phyloP scores from a whole-genome alignment of 2,329 filamentous ascomycete species.

The Fusarium humuli region DNA sequence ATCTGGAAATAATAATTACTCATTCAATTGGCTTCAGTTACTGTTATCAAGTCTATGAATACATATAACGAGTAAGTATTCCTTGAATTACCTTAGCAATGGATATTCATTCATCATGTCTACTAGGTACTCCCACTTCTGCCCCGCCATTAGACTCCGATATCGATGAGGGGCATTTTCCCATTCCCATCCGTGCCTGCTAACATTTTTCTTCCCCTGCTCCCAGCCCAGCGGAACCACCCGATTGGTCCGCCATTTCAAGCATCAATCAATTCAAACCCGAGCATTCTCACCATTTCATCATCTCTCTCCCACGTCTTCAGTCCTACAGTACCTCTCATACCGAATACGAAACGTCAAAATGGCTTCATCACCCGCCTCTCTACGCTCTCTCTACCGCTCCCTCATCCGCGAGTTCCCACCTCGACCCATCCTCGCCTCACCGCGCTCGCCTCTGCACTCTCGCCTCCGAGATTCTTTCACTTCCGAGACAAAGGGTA shows the following conservation, averaged over 20 bases:
- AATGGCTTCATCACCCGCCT: constrained; percentile 57
- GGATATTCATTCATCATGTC: background rate
- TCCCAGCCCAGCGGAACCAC: constrained; percentile 6
- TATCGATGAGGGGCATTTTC: constrained; percentile 38
- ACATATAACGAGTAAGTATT: background rate
- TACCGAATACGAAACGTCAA: background rate
- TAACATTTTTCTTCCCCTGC: constrained; percentile 36
- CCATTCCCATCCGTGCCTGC: background rate
- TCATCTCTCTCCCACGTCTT: constrained; percentile 1
- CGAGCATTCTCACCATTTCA: constrained; percentile 11
- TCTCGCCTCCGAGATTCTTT: constrained; percentile 50
- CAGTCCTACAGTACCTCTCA: background rate
- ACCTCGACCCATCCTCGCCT: constrained; percentile 68
- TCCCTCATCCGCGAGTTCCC: constrained; percentile 90
- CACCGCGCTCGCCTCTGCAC: constrained; percentile 66
- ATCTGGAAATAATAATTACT: background rate
- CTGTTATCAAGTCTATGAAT: background rate
- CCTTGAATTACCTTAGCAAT: background rate
- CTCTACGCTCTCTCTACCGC: constrained; percentile 84
- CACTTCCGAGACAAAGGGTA: constrained; percentile 65
- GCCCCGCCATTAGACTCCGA: constrained; percentile 36
- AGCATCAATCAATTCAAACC: constrained; percentile 23
- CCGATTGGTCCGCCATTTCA: constrained; percentile 34
- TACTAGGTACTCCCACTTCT: background rate
- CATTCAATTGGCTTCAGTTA: background rate